Evolutionary conservation across 257 asterid species (phyloP), one percentile per base, ranked within the genome.

Genomic region (Solanum lignicaule): DNA sequence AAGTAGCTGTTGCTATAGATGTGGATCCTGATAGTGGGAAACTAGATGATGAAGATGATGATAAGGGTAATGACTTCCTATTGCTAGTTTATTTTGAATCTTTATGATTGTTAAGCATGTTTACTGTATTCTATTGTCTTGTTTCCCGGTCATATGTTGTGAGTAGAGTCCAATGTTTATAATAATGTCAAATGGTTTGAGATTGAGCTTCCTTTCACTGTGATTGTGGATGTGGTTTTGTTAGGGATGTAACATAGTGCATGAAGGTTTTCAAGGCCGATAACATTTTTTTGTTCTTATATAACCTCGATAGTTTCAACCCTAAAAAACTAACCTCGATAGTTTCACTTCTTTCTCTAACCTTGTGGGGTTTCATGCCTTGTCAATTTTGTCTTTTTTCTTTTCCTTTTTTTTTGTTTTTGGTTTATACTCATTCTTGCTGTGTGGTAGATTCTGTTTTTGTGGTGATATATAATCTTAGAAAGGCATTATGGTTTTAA

Each of bases 1-100:
- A 95, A 86, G 96, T 95, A 90, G 96, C 99, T 48, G 89, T 97
- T 90, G 98, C 99, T 76, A 93, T 97, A 88, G 99, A 97, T 93
- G 83, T 89, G 91, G 95, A 96, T 92, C 94, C 90, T 83, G 89
- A 90, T 87, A 87, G 89, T 72, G 92, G 91, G 89, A 88, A 90
- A 69, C 88, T 92, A 91, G 98, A 94, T 87, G 98, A 95, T 52
- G 98, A 96, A 58, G 97, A 93, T 88, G 99, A 96, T 85, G 99
- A 97, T 93, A 95, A 97, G 93, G 98, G 99, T 97, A 91, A 88
- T 87, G 72, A 8, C 55, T 48, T 33, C 74, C 48, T 89, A 33
- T 66, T 90, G 60, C 25, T 85, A 76, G 35, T 86, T 48, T 31
- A 79, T 74, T 69, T 52, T 72, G 75, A 86, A 31, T 29, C 12